phyloP scores from a whole-genome alignment of 2,329 filamentous ascomycete genomes.

The Pseudovirgaria hyperparasitica region DNA sequence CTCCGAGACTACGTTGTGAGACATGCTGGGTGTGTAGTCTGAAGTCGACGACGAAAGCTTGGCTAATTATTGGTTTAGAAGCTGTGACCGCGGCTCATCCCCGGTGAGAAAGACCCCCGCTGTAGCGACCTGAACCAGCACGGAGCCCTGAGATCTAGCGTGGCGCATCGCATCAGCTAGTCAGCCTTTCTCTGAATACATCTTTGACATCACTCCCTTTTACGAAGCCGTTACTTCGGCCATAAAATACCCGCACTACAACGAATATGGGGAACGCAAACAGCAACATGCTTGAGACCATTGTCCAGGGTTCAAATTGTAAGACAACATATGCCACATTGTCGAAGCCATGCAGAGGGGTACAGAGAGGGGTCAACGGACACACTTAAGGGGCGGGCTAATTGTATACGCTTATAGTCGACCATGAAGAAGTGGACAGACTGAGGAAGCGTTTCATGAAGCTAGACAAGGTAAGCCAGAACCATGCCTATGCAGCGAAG shows the following conservation, averaged over 20 bases:
- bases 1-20: slow-evolving; percentile 47
- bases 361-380: too few relatives aligned
- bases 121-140: slow-evolving; percentile 8
- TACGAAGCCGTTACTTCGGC: background rate
- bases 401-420: slow-evolving; percentile 56
- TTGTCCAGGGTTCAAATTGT: slow-evolving; percentile 97
- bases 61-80: background rate
- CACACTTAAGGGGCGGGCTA: too few relatives aligned
- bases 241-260: slow-evolving; percentile 6
- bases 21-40: slow-evolving; percentile 29
- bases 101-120: slow-evolving; percentile 11
- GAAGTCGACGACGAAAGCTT: background rate
- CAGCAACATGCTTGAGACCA: slow-evolving; percentile 74
- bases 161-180: background rate
- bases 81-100: slow-evolving; percentile 10
- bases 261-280: slow-evolving; percentile 40
- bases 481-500: background rate
- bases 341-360: too few relatives aligned
- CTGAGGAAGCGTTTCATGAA: slow-evolving; percentile 98
- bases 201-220: background rate
- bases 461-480: slow-evolving; percentile 68
- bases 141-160: background rate
- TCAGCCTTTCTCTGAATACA: background rate
- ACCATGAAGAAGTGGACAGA: slow-evolving; percentile 92
- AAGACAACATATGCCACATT: slow-evolving; percentile 31